phyloP scores from a whole-genome alignment of 768 basidiomycete genomes.

The Pleurotus salmoneostramineus region DNA sequence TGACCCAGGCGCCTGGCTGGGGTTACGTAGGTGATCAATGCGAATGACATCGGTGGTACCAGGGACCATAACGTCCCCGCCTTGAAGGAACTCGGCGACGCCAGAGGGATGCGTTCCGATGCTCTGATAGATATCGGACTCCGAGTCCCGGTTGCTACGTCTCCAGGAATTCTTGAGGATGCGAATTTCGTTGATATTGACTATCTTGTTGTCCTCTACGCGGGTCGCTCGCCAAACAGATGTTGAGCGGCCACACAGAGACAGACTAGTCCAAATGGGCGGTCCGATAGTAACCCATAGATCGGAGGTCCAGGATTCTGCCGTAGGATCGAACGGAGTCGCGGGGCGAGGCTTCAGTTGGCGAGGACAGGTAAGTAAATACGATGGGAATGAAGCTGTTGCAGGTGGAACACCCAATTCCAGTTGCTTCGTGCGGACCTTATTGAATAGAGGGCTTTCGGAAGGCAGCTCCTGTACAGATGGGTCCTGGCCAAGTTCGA shows the following conservation, averaged over 20 bases:
- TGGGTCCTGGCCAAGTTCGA: conserved; percentile 16
- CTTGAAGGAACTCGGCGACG: conserved; percentile 14
- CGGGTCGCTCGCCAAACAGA: conserved; percentile 11
- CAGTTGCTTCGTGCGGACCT: not conserved
- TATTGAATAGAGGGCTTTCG: not conserved
- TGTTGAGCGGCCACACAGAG: conserved; percentile 14
- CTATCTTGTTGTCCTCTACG: not conserved
- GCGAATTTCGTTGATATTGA: conserved; percentile 2
- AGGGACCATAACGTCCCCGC: conserved; percentile 12
- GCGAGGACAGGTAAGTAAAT: not conserved
- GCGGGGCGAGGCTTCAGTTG: not conserved
- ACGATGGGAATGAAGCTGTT: not conserved
- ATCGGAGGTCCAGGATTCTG: not conserved
- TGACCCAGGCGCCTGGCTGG: not conserved
- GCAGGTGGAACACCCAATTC: not conserved
- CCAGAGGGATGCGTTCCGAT: conserved; percentile 8
- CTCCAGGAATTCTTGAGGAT: conserved; percentile 15
- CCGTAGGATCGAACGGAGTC: not conserved
- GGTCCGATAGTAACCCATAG: conserved; percentile 15
- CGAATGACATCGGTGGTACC: conserved; percentile 7
- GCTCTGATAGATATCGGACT: conserved; percentile 15
- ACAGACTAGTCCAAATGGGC: conserved; percentile 15
- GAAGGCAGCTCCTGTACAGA: conserved; percentile 5
- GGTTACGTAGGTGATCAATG: conserved; percentile 9
- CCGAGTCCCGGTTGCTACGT: conserved; percentile 10